A percentile compares a stretch with the other conserved stretches of the same genome.
Evolutionary conservation across 176 grass and related monocot species (phyloP).

Genomic region (Miscanthus lutarioriparius): DNA sequence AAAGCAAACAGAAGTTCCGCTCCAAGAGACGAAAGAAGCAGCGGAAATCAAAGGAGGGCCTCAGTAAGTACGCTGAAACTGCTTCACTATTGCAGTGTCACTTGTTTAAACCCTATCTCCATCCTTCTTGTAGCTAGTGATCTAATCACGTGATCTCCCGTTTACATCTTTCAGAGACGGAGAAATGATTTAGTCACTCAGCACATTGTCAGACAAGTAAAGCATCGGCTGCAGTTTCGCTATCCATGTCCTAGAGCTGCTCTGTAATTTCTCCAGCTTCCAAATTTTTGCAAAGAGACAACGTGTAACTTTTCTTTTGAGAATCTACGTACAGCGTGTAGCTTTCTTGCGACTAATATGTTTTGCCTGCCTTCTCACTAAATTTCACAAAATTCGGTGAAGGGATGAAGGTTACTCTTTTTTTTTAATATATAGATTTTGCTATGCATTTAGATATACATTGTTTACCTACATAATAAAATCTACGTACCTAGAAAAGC

Average conservation of each 20-base stretch:
- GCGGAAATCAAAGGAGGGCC: conserved; percentile 40
- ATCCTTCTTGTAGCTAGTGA: not conserved
- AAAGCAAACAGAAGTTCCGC: conserved; percentile 41
- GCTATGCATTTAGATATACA: too few relatives aligned
- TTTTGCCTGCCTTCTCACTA: conserved; percentile 5
- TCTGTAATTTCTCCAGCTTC: conserved; percentile 31
- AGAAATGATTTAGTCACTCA: not conserved
- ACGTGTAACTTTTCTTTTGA: conserved; percentile 11
- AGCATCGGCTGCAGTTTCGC: conserved; percentile 18
- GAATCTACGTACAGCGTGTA: conserved; percentile 11
- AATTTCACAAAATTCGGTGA: not conserved
- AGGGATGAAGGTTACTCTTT: not conserved
- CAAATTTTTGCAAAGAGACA: not conserved
- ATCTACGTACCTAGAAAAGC: too few relatives aligned
- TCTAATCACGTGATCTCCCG: not conserved
- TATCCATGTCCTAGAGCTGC: not conserved
- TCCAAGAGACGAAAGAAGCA: conserved; percentile 49
- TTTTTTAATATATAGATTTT: too few relatives aligned
- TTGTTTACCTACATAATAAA: too few relatives aligned
- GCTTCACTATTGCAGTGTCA: not conserved
- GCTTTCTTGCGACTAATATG: not conserved
- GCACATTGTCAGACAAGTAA: not conserved
- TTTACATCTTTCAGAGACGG: conserved; percentile 32
- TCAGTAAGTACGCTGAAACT: conserved; percentile 39
- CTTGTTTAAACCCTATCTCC: not conserved